Conservation (phyloP, 2,329 filamentous ascomycete genomes). For the Fusarium austroafricanum region DNA sequence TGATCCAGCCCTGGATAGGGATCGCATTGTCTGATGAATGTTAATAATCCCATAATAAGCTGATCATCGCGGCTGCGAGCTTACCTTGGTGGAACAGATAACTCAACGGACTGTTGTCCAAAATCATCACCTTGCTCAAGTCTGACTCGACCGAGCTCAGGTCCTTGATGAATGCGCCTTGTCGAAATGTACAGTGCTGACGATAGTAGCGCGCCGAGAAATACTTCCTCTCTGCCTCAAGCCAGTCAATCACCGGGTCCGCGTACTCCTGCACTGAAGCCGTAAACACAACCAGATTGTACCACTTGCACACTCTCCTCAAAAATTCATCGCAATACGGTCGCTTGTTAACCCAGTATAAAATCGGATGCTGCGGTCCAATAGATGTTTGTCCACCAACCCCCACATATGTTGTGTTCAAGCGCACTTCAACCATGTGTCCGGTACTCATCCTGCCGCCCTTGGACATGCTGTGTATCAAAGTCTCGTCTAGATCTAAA, state of each 20-base stretch:
- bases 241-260: constrained; percentile 98
- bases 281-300: constrained; percentile 95
- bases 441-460: constrained; percentile 95
- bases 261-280: constrained; percentile 98
- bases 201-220: constrained; percentile 94
- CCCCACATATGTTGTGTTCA: constrained; percentile 78
- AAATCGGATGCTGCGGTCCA: constrained; percentile 87
- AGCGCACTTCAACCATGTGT: constrained; percentile 98
- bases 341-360: constrained; percentile 99
- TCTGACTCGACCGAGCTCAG: constrained; percentile 96
- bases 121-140: constrained; percentile 96
- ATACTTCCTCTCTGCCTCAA: constrained; percentile 96
- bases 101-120: constrained; percentile 97
- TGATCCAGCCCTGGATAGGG: constrained; percentile 99
- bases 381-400: constrained; percentile 72
- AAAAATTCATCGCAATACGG: constrained; percentile 97
- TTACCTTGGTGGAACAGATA: constrained; percentile 98
- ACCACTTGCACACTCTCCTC: constrained; percentile 94
- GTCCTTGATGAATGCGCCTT: constrained; percentile 98
- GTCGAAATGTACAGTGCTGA: constrained; percentile 95
- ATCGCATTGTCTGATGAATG: constrained; percentile 87
- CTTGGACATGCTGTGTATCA: constrained; percentile 98
- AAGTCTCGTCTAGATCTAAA: constrained; percentile 93
- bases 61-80: constrained; percentile 47
- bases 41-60: constrained; percentile 5